Base-by-base conservation (phyloP, 1,139 yeast species). In the Geotrichum armillariae region DNA sequence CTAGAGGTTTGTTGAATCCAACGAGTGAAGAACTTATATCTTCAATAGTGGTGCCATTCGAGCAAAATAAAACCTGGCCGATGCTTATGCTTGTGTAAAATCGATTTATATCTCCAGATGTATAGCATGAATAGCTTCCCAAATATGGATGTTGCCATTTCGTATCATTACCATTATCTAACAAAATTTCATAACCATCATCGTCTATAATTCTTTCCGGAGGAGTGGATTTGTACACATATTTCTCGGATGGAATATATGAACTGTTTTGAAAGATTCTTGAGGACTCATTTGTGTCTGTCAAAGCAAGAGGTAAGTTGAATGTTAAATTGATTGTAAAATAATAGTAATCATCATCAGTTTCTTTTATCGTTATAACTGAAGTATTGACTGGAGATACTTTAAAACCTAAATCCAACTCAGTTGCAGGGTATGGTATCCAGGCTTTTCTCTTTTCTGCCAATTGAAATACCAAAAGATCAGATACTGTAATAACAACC, bases 401-500 rank as follows among this genome's bases (percentile, higher is more conserved):
- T 32, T n/a, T n/a, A 22, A 41, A 41, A 17, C 21, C 27, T 12
- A 41, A 17, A 32, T 31, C 12, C 14, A 41, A 4, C 14, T 33
- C 29, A 21, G 23, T 22, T 14, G 20, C 14, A 3, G 22, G 25
- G 21, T 31, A 33, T 4, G 11, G 14, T 27, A 18, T 41, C 45
- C 45, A 41, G n/a, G 9, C 22, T 3, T 29, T 41, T 4, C 18
- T 20, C 12, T 31, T 32, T 3, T 20, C 17, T 4, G 45, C 45
- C 31, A 41, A 22, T 14, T 41, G 45, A 21, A 32, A 41, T 23
- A 41, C 45, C 2, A 41, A 38, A 7, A 41, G 21, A 22, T 41
- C 45, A 5, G 45, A 41, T 8, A 25, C 38, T 5, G 32, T 9
- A 14, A 41, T 22, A n/a, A 31, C 22, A 2, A 14, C 22, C 17